Evolutionary conservation across 805 yeast genomes (phyloP), one percentile per base, ranked within the genome.

Genomic region (Teunomyces lycoperdinae): DNA sequence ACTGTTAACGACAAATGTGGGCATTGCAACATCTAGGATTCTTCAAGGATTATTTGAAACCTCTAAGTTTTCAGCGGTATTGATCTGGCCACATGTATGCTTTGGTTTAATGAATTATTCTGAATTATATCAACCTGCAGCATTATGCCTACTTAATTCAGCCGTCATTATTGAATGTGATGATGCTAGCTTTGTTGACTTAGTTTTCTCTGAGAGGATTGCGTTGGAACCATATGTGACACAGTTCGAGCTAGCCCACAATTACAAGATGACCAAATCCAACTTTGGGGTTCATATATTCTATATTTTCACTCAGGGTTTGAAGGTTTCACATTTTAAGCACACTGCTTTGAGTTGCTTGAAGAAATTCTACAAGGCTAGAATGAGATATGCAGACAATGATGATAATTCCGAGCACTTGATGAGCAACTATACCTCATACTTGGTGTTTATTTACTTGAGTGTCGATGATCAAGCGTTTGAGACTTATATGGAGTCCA

Each of bases 271-370:
- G 47, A 67, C 70, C 0, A 61, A 60, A 29, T 67, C 67, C 2
- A 83, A 79, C 56, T 75, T 84, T 53, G 81, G 84, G 47, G 71
- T 74, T 27, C 70, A 80, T 14, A 59, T 85, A 31, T 61, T 80
- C 28, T 68, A 71, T 39, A 57, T 77, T 16, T 63, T 80, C 14
- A 68, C 79, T 3, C 82, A 78, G 57, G 92, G 91, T 0, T 62
- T 85, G 35, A 76, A 78, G 32, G 64, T 80, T 7, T 81, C 89
- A 6, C 81, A 78, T 47, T 71, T 84, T 16, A 78, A 76, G 48
- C 75, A 73, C 8, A 66, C 73, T 2, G 77, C 87, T 0, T 58
- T 79, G 30, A 67, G 64, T 1, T 69, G 79, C 20, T 57, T 84
- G 54, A 70, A 68, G 43, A 57, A 63, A 0, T 61, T 80, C 20